Evolutionary conservation across 805 yeast genomes (phyloP), one percentile per base, ranked within the genome.

Genomic region (Metschnikowia sp.): DNA sequence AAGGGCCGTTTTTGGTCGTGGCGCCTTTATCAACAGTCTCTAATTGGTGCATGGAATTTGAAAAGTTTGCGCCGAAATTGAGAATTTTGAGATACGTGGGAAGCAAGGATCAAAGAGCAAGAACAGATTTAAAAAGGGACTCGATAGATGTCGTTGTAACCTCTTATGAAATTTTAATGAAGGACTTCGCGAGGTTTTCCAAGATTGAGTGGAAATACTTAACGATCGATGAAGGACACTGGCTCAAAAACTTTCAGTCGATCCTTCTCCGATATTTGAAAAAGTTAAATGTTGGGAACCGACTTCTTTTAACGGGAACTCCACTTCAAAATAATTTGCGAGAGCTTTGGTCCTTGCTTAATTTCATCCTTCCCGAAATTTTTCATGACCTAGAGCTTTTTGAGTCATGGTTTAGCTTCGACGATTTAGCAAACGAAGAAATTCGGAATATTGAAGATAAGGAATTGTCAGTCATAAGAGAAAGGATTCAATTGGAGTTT

Each of bases 201-300:
- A 62, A 68, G 2, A 66, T 78, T 10, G 66, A 70, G 22, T 91
- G 97, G 97, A 86, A 83, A 50, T 92, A 82, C 61, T 69, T 92
- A 44, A 86, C 91, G 42, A 96, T 92, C 15, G 99, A 92, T 65
- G 99, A 92, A 66, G 99, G 98, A 7, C 99, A 92, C 65, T 73
- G 99, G 35, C 72, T 92, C 55, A 94, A 92, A 60, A 92, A 92
- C 62, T 77, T 83, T 53, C 82, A 91, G 56, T 88, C 96, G 64
- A 71, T 82, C 54, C 72, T 92, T 50, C 84, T 92, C 43, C 76
- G 76, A 45, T 83, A 83, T 50, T 74, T 92, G 55, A 91, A 88
- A 58, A 76, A 75, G 52, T 74, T 88, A 34, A 70, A 77, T 12
- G 83, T 86, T 0, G 73, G 81, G 1, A 92, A 92, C 60, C 72